Conservation (phyloP, 306 rosid genomes). For the Vigna reflexopilosa region DNA sequence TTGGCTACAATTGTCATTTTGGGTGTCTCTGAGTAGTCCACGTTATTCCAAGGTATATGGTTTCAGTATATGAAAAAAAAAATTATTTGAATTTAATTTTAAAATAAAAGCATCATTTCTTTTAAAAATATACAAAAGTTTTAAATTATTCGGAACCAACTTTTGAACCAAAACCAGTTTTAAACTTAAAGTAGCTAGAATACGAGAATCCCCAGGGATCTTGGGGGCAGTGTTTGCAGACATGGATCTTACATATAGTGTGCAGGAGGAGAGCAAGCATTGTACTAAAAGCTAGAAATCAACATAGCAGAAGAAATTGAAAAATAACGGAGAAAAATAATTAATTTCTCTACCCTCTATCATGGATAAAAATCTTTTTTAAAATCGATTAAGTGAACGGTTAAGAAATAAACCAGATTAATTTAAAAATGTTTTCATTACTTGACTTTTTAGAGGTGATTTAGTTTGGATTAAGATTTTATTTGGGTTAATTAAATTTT, state of each 20-base stretch:
- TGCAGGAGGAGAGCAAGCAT: neutral
- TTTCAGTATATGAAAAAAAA: neutral
- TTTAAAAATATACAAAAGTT: neutral
- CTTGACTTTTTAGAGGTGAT: neutral
- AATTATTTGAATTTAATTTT: neutral
- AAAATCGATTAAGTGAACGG: neutral
- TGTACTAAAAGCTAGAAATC: neutral
- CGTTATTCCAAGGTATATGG: neutral
- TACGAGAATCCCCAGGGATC: neutral
- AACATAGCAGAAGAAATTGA: too few species aligned
- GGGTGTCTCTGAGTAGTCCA: neutral
- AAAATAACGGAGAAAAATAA: neutral
- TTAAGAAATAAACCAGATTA: neutral
- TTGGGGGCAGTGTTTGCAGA: neutral
- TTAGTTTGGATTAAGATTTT: neutral
- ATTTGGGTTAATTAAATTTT: neutral
- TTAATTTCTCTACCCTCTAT: neutral
- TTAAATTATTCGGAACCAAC: neutral
- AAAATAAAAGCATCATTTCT: neutral
- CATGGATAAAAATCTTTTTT: neutral
- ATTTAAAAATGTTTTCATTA: neutral
- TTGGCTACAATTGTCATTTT: neutral
- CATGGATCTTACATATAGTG: neutral
- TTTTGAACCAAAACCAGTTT: neutral
- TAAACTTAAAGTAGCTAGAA: neutral